Conservation (phyloP, 306 rosid genomes). For the Fragaria vesca region DNA sequence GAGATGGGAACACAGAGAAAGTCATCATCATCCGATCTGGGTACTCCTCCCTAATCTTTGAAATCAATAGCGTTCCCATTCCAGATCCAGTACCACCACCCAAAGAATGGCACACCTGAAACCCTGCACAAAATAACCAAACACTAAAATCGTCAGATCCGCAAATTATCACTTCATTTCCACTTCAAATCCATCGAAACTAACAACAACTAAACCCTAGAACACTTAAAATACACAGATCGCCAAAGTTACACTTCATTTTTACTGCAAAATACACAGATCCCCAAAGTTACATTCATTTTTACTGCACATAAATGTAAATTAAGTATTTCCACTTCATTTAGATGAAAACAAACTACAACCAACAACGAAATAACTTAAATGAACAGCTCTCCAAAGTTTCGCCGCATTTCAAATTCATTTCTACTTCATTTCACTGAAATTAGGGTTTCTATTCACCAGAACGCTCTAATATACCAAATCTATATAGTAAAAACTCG, state of each 20-base stretch:
- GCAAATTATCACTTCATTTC: background rate
- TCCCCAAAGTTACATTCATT: background rate
- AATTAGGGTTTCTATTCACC: background rate
- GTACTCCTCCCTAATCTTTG: constrained; percentile 46
- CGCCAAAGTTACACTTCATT: background rate
- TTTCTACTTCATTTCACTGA: background rate
- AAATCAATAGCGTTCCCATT: constrained; percentile 48
- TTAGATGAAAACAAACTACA: background rate
- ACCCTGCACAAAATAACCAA: constrained; percentile 16
- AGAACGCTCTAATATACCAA: background rate
- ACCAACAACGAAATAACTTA: background rate
- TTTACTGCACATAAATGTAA: background rate
- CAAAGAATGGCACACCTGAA: constrained; percentile 48
- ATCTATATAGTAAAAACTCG: background rate
- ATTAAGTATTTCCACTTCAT: background rate
- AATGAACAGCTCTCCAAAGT: fast-evolving
- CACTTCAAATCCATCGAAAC: background rate
- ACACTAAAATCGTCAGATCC: background rate
- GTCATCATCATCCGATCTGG: constrained; percentile 50
- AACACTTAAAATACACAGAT: background rate
- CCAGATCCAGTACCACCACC: constrained; percentile 54
- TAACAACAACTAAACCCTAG: too few relatives aligned
- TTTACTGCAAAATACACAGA: background rate
- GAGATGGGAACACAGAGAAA: constrained; percentile 45
- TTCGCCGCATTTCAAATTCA: background rate